Conservation (phyloP, 495 filamentous ascomycete species). For the Penicillium manginii region DNA sequence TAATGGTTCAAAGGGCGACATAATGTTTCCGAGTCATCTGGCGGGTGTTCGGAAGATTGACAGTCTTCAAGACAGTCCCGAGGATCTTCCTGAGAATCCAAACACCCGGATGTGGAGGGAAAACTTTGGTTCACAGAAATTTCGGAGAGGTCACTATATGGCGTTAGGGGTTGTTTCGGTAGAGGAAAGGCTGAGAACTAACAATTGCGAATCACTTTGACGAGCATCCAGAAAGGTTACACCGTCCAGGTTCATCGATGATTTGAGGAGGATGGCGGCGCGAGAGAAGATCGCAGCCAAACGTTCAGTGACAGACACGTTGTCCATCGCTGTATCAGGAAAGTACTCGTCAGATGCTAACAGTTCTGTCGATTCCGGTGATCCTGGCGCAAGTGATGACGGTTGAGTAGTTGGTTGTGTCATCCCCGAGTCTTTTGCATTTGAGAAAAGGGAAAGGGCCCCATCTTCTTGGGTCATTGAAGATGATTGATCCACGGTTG, state of each 20-base stretch:
- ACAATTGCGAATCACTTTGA: conserved; percentile 17
- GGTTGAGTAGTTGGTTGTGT: conserved; percentile 4
- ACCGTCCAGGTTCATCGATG: conserved; percentile 42
- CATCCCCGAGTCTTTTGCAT: conserved; percentile 1
- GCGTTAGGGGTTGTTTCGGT: background rate
- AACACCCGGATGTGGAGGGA: background rate
- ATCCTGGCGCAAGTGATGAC: conserved; percentile 11
- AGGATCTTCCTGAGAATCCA: background rate
- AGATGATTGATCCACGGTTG: background rate
- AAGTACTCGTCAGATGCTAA: background rate
- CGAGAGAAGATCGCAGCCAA: conserved; percentile 34
- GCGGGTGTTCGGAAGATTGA: background rate
- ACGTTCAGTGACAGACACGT: conserved; percentile 10
- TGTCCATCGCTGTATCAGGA: background rate
- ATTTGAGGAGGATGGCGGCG: conserved; percentile 36
- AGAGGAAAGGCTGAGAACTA: background rate
- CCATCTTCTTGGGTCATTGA: background rate
- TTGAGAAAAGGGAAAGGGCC: background rate
- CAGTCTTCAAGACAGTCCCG: background rate
- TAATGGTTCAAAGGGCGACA: background rate
- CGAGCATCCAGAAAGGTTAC: conserved; percentile 41
- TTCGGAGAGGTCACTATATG: background rate
- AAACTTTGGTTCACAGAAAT: background rate
- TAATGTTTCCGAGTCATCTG: background rate
- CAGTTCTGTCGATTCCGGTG: conserved; percentile 8